Evolutionary conservation across 768 basidiomycete species (phyloP).

Genomic region (Boletus sp.): DNA sequence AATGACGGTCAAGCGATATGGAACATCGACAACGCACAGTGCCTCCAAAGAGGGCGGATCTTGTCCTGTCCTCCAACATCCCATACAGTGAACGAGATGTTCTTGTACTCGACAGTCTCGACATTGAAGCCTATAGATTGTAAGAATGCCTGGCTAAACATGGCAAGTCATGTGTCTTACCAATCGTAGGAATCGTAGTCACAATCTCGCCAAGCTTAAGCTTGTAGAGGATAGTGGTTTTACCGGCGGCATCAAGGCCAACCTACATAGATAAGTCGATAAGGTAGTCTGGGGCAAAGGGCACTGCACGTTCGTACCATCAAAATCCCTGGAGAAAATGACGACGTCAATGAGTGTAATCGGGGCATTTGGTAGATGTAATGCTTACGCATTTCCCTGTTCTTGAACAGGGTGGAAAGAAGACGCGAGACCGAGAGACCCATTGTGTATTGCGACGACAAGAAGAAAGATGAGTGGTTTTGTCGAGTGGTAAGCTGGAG

Average conservation of each 20-base stretch:
- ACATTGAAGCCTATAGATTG: slow-evolving; percentile 90
- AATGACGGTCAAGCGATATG: slow-evolving; percentile 8
- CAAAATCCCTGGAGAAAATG: slow-evolving; percentile 76
- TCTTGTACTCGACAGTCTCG: slow-evolving; percentile 99
- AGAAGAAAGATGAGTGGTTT: slow-evolving; percentile 28
- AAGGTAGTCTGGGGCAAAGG: slow-evolving; percentile 20
- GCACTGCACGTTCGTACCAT: slow-evolving; percentile 58
- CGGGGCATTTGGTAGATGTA: slow-evolving; percentile 15
- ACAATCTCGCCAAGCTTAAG: slow-evolving; percentile 99
- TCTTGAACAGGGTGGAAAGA: slow-evolving; percentile 87
- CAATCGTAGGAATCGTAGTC: slow-evolving; percentile 99
- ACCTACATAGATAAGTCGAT: slow-evolving; percentile 51
- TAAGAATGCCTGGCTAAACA: slow-evolving; percentile 5
- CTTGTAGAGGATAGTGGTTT: slow-evolving; percentile 98
- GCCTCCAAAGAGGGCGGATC: slow-evolving; percentile 99
- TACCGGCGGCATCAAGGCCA: slow-evolving; percentile 98
- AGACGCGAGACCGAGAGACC: slow-evolving; percentile 76
- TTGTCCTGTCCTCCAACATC: slow-evolving; percentile 99
- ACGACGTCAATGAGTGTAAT: slow-evolving; percentile 23
- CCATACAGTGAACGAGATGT: slow-evolving; percentile 99
- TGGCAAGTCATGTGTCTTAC: slow-evolving; percentile 47
- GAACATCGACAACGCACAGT: slow-evolving; percentile 68
- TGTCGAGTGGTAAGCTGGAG: slow-evolving; percentile 28
- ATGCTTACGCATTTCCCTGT: slow-evolving; percentile 98
- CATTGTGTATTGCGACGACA: slow-evolving; percentile 50